Base-by-base conservation (phyloP, 768 basidiomycete genomes). In the Lactarius deliciosus region DNA sequence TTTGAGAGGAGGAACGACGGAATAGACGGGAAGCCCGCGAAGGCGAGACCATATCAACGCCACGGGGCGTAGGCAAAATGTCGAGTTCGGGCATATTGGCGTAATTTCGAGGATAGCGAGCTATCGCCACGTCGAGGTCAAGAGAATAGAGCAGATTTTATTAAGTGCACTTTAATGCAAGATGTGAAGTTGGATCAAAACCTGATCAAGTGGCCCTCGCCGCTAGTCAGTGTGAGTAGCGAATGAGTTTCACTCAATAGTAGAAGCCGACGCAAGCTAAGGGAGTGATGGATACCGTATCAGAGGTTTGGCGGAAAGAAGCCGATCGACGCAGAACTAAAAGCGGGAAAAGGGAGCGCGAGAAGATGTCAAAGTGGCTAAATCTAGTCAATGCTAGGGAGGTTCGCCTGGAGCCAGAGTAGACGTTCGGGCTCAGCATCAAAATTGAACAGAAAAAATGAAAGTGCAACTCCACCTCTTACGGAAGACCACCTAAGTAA, bases 221-320 rank as follows among this genome's bases (percentile, higher is more conserved):
- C 89, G 87, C 90, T 87, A 87, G 87, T 84, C 80, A 77, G 78
- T 85, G 81, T 81, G 85, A 86, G 84, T 82, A 81, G 78, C 65
- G 64, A 45, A 50, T 64, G 64, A 71, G 13, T 75, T 75, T 79
- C 78, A 76, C 79, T 85, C 86, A 89, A 83, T 80, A 81, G 80
- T 73, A 67, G 81, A 68, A 76, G 57, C 83, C 88, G 88, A 87
- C 87, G 89, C 90, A 82, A 77, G 76, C 75, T 77, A 82, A 86
- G 86, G 88, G 32, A 89, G 86, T 88, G 76, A 75, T 54, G 15
- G 63, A 59, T 20, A 43, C 8, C 13, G 20, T 54, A 50, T 57
- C n/a, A 30, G 53, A 58, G 32, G 57, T 58, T 41, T 38, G n/a
- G 60, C 80, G 80, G 78, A 77, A 50, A 67, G 57, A 64, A 30